phyloP scores from a whole-genome alignment of 1,284 basidiomycete species.

The Malassezia caprae region DNA sequence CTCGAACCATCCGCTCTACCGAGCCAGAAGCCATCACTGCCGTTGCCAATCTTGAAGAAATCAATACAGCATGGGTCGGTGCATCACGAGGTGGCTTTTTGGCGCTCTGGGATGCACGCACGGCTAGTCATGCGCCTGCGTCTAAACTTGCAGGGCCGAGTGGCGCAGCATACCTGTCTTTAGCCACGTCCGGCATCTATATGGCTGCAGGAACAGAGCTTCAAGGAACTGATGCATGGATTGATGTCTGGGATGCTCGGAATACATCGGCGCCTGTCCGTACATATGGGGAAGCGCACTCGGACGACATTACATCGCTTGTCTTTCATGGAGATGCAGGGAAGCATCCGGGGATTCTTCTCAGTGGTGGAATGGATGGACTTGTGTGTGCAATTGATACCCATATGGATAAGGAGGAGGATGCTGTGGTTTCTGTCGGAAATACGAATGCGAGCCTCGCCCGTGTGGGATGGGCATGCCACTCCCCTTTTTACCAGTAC shows the following conservation, averaged over 20 bases:
- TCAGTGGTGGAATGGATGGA: slow-evolving; percentile 40
- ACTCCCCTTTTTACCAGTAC: not conserved
- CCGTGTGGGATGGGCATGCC: slow-evolving; percentile 29
- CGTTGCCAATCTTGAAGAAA: slow-evolving; percentile 13
- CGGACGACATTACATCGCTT: slow-evolving; percentile 40
- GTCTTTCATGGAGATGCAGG: slow-evolving; percentile 28
- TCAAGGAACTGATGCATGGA: slow-evolving; percentile 30
- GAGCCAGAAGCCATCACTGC: slow-evolving; percentile 21
- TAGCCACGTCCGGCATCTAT: slow-evolving; percentile 14
- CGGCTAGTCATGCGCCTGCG: slow-evolving; percentile 10
- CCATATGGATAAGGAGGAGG: slow-evolving; percentile 34
- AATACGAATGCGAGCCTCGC: slow-evolving; percentile 41
- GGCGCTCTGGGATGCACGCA: slow-evolving; percentile 25
- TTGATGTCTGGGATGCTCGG: slow-evolving; percentile 41
- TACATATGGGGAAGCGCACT: slow-evolving; percentile 43
- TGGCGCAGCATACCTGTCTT: slow-evolving; percentile 29
- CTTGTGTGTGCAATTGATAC: slow-evolving; percentile 38
- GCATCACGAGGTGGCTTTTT: slow-evolving; percentile 21
- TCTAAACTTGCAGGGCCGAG: slow-evolving; percentile 20
- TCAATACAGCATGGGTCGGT: slow-evolving; percentile 8
- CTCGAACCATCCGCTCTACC: slow-evolving; percentile 18
- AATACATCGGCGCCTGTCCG: slow-evolving; percentile 18
- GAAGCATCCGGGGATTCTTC: slow-evolving; percentile 22
- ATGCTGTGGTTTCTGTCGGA: slow-evolving; percentile 40
- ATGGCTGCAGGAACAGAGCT: slow-evolving; percentile 41